Base-by-base conservation (phyloP, 2,329 filamentous ascomycete species). In the Sphaceloma murrayae region DNA sequence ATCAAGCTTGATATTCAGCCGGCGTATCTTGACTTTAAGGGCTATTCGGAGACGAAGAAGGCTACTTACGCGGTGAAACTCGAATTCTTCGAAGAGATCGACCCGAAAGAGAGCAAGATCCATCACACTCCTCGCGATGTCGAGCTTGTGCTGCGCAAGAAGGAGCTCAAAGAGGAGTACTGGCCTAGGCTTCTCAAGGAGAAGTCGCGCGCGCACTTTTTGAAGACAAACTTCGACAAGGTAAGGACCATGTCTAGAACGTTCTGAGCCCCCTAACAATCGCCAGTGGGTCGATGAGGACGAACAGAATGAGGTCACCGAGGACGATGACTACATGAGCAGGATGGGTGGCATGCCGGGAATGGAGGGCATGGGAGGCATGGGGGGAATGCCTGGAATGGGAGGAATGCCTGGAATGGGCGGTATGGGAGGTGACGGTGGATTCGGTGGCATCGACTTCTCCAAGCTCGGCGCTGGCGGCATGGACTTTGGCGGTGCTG, bases 181-280 rank as follows among this genome's bases (percentile, higher is more conserved):
- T 98, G 91, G 91, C 88, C 88, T 51, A 80, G 91, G 52, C 75
- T 98, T 59, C 75, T 95, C 63, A 95, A 95, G 80, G 85, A 89
- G 49, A 66, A 72, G 54, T 82, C 85, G 75, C 94, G 86, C 73
- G 70, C 85, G 45, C 91, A 96, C 70, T 98, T 87, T 77, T 69
- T 98, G 60, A 94, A 94, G 81, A 96, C 91, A 53, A 83, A 98
- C 70, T 98, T 98, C 58, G 88, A 95, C 73, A 95, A 94, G 82
- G 78, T 82, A 63, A 49, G 73, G n/a, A 10, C 11, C 17, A 21
- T n/a, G 14, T 22, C 7, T 22, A 16, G 6, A 33, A 13, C 26
- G 31, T 7, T 7, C 11, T 10, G 13, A 48, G 45, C n/a, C n/a
- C n/a, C n/a, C 50, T 53, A 36, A 53, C 50, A 46, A 16, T 46